phyloP scores from a whole-genome alignment of 140 eudicot species.

The Artemisia princeps region DNA sequence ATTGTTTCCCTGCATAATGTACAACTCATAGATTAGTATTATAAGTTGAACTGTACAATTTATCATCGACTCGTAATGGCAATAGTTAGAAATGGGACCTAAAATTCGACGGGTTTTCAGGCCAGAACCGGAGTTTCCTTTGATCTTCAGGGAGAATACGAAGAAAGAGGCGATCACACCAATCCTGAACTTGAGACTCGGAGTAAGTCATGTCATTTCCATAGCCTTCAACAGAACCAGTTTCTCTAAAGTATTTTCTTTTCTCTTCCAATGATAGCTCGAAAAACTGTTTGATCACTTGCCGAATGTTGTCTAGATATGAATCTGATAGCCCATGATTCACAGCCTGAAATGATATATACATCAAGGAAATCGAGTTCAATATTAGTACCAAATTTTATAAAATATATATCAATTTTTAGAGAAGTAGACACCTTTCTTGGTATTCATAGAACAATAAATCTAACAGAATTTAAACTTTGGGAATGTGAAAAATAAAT shows the following conservation, averaged over 20 bases:
- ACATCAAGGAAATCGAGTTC: neutral
- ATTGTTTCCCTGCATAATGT: slow-evolving; percentile 37
- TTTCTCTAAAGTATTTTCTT: slow-evolving; percentile 33
- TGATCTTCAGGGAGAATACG: slow-evolving; percentile 29
- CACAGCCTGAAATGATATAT: slow-evolving; percentile 19
- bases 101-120: slow-evolving; percentile 40
- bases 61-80: slow-evolving; percentile 28
- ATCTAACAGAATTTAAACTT: too few relatives aligned
- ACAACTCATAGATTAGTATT: neutral
- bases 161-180: slow-evolving; percentile 56
- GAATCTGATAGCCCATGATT: slow-evolving; percentile 27
- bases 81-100: slow-evolving; percentile 28
- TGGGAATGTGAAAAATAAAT: too few relatives aligned
- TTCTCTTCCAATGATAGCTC: slow-evolving; percentile 51
- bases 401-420: too few relatives aligned
- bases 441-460: too few relatives aligned
- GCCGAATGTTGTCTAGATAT: slow-evolving; percentile 29
- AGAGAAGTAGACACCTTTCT: too few relatives aligned
- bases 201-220: slow-evolving; percentile 41
- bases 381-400: neutral
- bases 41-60: neutral
- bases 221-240: slow-evolving; percentile 46
- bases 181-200: slow-evolving; percentile 42
- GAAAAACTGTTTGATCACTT: slow-evolving; percentile 39
- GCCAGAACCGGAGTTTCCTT: slow-evolving; percentile 46